Base-by-base conservation (phyloP, 257 asterid species). In the Solanum paucissectum region DNA sequence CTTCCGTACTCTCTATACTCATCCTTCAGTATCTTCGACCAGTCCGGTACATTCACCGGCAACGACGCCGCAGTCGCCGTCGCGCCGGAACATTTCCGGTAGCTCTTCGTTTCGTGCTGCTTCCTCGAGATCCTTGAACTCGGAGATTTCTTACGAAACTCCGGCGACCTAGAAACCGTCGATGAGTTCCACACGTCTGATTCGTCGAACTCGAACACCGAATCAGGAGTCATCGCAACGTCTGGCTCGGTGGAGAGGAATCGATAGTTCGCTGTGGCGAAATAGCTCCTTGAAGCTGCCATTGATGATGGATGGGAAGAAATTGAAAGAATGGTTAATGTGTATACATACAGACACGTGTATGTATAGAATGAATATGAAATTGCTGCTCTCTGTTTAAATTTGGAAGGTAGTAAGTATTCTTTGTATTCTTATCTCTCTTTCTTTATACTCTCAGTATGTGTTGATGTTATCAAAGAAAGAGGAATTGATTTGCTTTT, bases 11-110 rank as follows among this genome's bases (percentile, higher is more conserved):
- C 92, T 27, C 34, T 72, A 42, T 86, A 83, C 84, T 90, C 90
- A 18, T 90, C 87, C 90, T 88, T 90, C 40, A 90, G 89, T 66
- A 88, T 90, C 89, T 90, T 90, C 82, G 92, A 88, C 92, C 91
- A 90, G 29, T 90, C 91, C 83, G 91, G 91, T 21, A 90, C 87
- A 62, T 90, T 90, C 86, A 90, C 85, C 84, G 92, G 89, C 77
- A 90, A 8, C 4, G 92, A 90, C 25, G 88, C 40, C 82, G 90
- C 37, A 5, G 58, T 46, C 4, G 76, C 23, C 8, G 14, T 75
- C 18, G 42, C 9, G 6, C 14, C n/a, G 81, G 88, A 5, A 46
- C 52, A 36, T 18, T 40, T 14, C 9, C n/a, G 42, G 11, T 36
- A 79, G 4, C 32, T 38, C 81, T 62, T 88, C 20, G 72, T 69